Base-by-base conservation (phyloP, 352 stramenopile species). In the Achlya hypogyna region DNA sequence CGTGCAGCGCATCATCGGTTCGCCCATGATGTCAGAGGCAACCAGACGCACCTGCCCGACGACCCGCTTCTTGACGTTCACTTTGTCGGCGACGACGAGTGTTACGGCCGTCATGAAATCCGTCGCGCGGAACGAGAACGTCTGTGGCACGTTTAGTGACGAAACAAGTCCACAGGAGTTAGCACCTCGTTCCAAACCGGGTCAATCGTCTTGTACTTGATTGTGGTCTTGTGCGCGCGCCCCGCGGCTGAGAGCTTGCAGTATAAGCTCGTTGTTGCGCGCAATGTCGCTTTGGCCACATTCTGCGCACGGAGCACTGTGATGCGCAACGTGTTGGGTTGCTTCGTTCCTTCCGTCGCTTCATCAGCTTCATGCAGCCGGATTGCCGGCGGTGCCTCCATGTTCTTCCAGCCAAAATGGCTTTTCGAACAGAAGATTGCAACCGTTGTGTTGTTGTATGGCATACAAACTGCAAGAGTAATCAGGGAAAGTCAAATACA, bases 51-150 rank as follows among this genome's bases (percentile, higher is more conserved):
- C 65, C 69, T 90, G 83, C 0, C 83, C 81, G 0, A 90, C 62
- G 29, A 88, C 83, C 22, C 80, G 75, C 79, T 88, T 87, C 62
- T 86, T 89, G 9, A 90, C 63, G 27, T 85, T 82, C 60, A 88
- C 76, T 59, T 83, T 82, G 45, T 92, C 83, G 18, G 81, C 81
- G 32, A 92, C 72, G 0, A 81, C 87, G 1, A 92, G 70, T 2
- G 75, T 86, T 25, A 89, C 80, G 2, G 70, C 80, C 1, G 80
- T 79, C 1, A 78, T 78, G 78, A 78, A 89, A 69, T 92, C 83
- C 0, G 81, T 60, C 0, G 81, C 79, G 62, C 80, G 80, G 65
- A 92, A 90, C 35, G 70, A 82, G 47, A 90, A 92, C 2, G 78
- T 82, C 72, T 66, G 18, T 28, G 12, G 18, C 42, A 22, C 12